phyloP scores from a whole-genome alignment of 192 early-diverging fungal species.

The Podila clonocystis region DNA sequence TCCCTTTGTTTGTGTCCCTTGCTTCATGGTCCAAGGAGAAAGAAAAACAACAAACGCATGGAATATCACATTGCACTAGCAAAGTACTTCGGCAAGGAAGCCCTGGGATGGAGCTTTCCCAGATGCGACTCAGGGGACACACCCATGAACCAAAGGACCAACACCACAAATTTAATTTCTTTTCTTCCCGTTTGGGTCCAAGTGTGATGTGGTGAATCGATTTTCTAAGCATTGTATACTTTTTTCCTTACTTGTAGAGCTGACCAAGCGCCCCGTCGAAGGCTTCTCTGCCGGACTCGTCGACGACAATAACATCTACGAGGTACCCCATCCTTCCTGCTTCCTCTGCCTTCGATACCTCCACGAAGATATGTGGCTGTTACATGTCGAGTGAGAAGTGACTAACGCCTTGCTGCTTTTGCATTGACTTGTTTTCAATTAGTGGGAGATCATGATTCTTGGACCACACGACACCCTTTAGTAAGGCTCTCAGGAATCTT shows the following conservation, averaged over 20 bases:
- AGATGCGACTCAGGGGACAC: too few relatives aligned
- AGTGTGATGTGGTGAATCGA: too few relatives aligned
- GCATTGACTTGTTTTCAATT: slow-evolving; percentile 4
- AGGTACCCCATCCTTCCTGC: slow-evolving; percentile 60
- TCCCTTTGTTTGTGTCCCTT: too few relatives aligned
- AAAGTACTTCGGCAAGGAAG: too few relatives aligned
- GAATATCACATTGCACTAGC: too few relatives aligned
- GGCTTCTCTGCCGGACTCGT: slow-evolving; percentile 92
- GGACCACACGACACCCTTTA: slow-evolving; percentile 89
- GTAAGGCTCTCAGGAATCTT: slow-evolving; percentile 56
- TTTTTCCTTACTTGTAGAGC: slow-evolving; percentile 61
- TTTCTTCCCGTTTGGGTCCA: too few relatives aligned
- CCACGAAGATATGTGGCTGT: not conserved
- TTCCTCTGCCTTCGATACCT: not conserved
- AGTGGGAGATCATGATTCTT: slow-evolving; percentile 93
- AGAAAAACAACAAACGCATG: too few relatives aligned
- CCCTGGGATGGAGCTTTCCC: too few relatives aligned
- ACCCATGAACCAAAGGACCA: too few relatives aligned
- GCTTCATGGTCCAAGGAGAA: too few relatives aligned
- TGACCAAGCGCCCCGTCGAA: slow-evolving; percentile 76
- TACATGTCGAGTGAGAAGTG: not conserved
- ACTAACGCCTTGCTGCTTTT: not conserved
- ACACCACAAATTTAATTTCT: too few relatives aligned
- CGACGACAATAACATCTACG: slow-evolving; percentile 86
- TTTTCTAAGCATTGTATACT: not conserved